Conservation (phyloP, 164 flowering plant species). For the Sextonia rubra region DNA sequence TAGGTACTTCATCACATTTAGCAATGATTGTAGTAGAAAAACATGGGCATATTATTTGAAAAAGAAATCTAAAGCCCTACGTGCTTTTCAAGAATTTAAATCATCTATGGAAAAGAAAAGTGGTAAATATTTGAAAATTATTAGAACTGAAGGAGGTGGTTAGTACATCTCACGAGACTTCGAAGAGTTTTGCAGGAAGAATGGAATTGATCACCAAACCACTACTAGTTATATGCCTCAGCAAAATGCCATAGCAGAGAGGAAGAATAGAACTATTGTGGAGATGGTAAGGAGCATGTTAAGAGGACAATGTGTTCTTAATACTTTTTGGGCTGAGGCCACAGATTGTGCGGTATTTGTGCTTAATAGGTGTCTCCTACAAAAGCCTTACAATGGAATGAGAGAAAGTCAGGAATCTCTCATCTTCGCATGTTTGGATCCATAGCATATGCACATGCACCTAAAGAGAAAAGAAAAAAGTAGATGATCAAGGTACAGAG, state of each 20-base stretch:
- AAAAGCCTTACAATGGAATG: neutral
- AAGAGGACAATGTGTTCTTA: neutral
- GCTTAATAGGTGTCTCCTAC: constrained; percentile 1
- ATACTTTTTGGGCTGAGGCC: neutral
- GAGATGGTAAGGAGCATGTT: neutral
- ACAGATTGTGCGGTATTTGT: neutral
- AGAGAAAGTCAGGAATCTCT: neutral
- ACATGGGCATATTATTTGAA: neutral
- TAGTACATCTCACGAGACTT: neutral
- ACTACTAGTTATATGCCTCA: no score
- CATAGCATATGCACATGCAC: constrained; percentile 2
- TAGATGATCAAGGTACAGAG: neutral
- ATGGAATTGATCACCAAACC: no score
- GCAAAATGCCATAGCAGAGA: no score
- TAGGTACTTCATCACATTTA: constrained; percentile 6
- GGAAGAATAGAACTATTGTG: neutral
- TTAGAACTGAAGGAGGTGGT: neutral
- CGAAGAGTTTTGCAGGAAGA: no score
- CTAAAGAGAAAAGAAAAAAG: neutral
- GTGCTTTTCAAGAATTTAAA: neutral
- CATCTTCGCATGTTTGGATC: neutral
- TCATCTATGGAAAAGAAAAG: neutral
- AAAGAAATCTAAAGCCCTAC: neutral
- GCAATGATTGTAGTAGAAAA: constrained; percentile 5
- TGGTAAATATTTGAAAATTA: neutral